These are phyloP conservation scores for Puccinia novopanici DNA, from an alignment of 1,284 basidiomycete genomes.

Conservation along the genomic window DNA sequence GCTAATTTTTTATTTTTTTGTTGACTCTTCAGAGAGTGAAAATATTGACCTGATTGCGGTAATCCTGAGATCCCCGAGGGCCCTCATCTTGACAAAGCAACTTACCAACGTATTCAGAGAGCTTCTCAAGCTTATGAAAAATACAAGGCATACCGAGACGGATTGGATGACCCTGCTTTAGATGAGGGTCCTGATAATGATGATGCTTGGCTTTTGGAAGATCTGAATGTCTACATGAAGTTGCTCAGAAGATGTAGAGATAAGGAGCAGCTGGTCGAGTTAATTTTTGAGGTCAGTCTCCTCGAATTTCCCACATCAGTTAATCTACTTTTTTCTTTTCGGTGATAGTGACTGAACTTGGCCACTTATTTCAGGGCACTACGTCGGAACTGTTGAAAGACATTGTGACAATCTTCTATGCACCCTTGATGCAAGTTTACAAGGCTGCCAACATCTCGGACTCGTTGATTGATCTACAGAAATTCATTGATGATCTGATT, in stretches of 20 bases:
- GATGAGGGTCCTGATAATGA: slow-evolving; percentile 81
- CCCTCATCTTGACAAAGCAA: slow-evolving; percentile 72
- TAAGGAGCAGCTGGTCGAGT: slow-evolving; percentile 85
- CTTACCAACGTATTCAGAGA: slow-evolving; percentile 71
- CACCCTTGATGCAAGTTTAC: slow-evolving; percentile 97
- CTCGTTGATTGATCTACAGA: slow-evolving; percentile 86
- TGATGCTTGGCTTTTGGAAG: slow-evolving; percentile 92
- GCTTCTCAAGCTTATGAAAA: slow-evolving; percentile 74
- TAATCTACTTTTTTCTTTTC: not conserved
- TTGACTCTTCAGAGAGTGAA: slow-evolving; percentile 62
- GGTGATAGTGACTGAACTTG: not conserved
- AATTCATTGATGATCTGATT: slow-evolving; percentile 93
- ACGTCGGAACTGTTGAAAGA: slow-evolving; percentile 95
- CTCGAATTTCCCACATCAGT: not conserved
- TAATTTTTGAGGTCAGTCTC: slow-evolving; percentile 87
- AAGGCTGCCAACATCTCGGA: slow-evolving; percentile 95
- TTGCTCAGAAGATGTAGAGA: slow-evolving; percentile 79
- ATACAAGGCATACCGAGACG: slow-evolving; percentile 69
- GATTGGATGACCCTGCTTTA: slow-evolving; percentile 79
- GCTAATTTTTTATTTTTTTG: slow-evolving; percentile 45
- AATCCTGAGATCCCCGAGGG: slow-evolving; percentile 79
- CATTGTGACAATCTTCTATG: slow-evolving; percentile 98
- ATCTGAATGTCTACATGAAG: slow-evolving; percentile 75
- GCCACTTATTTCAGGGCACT: slow-evolving; percentile 68
- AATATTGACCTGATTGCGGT: slow-evolving; percentile 76